These are phyloP conservation scores for Phytophthora meadii DNA, from an alignment of 352 stramenopile genomes.

Conservation along the genomic window DNA sequence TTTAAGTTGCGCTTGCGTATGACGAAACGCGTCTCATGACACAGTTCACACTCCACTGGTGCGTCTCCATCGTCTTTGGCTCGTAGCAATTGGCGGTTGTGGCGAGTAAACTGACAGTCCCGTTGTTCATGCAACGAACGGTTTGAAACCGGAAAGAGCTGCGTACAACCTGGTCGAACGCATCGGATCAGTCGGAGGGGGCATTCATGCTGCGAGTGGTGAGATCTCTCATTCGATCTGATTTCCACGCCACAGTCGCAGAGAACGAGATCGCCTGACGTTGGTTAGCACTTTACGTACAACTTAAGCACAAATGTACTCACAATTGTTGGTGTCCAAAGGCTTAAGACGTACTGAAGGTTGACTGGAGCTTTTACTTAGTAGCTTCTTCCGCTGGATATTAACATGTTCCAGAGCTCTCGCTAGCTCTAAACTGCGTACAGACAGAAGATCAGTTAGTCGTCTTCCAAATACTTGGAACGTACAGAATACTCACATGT, in stretches of 20 bases:
- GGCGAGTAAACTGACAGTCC: constrained; percentile 39
- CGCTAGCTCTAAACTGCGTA: constrained; percentile 39
- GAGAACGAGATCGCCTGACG: constrained; percentile 37
- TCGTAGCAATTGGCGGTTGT: constrained; percentile 51
- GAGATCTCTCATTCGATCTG: constrained; percentile 32
- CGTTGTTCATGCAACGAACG: constrained; percentile 47
- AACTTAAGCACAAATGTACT: background rate
- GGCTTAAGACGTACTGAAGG: constrained; percentile 20
- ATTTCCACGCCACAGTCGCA: constrained; percentile 72
- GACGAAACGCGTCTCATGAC: constrained; percentile 36
- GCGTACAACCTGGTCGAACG: constrained; percentile 47
- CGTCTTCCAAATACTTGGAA: background rate
- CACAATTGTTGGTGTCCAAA: constrained; percentile 15
- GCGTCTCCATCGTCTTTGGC: constrained; percentile 48
- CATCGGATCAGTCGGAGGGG: constrained; percentile 51
- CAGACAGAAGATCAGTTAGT: background rate
- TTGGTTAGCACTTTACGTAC: constrained; percentile 3
- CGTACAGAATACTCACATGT: constrained; percentile 17
- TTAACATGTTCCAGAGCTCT: constrained; percentile 49
- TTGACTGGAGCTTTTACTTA: constrained; percentile 37
- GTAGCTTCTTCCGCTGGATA: constrained; percentile 39
- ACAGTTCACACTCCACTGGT: constrained; percentile 49
- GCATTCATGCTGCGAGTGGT: constrained; percentile 49
- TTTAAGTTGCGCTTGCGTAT: constrained; percentile 47
- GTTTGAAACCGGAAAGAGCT: constrained; percentile 38